Percentiles rank a stretch among this genome's conserved stretches.
Conservation (phyloP, 2,329 filamentous ascomycete species). For the Macrophomina pseudophaseolina region DNA sequence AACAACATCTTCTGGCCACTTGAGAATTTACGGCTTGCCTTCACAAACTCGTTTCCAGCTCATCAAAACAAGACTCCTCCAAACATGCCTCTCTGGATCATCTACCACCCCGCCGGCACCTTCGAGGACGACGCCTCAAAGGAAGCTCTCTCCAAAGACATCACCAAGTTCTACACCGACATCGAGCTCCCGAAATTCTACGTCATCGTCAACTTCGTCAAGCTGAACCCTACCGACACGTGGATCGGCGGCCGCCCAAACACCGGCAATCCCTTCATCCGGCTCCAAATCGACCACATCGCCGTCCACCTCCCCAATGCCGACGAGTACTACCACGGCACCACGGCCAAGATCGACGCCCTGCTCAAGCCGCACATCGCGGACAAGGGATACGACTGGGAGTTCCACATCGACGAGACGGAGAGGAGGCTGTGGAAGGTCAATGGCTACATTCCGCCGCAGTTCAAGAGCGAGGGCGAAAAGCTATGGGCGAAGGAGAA, state of each 20-base stretch:
- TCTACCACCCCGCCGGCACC: no score
- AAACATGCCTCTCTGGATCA: no score
- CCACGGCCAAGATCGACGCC: constrained; percentile 33
- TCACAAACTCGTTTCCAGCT: no score
- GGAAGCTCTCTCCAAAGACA: no score
- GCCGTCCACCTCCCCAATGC: background rate
- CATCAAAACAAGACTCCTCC: no score
- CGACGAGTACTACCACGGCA: background rate
- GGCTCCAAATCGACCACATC: background rate
- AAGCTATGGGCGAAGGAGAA: constrained; percentile 38
- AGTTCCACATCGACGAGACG: constrained; percentile 51
- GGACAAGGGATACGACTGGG: constrained; percentile 50
- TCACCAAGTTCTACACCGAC: no score
- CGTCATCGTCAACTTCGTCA: no score
- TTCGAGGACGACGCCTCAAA: no score
- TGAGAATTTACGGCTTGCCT: no score
- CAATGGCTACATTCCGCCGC: constrained; percentile 46
- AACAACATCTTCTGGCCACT: no score
- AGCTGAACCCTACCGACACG: no score
- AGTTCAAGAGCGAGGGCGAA: constrained; percentile 37
- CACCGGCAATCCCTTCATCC: background rate
- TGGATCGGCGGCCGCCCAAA: constrained; percentile 39
- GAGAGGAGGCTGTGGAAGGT: constrained; percentile 50
- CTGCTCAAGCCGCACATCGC: constrained; percentile 45
- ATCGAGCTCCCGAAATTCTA: no score